These are phyloP conservation scores for Saccharomyces jurei DNA, from an alignment of 805 yeast species.

Conservation along the genomic window DNA sequence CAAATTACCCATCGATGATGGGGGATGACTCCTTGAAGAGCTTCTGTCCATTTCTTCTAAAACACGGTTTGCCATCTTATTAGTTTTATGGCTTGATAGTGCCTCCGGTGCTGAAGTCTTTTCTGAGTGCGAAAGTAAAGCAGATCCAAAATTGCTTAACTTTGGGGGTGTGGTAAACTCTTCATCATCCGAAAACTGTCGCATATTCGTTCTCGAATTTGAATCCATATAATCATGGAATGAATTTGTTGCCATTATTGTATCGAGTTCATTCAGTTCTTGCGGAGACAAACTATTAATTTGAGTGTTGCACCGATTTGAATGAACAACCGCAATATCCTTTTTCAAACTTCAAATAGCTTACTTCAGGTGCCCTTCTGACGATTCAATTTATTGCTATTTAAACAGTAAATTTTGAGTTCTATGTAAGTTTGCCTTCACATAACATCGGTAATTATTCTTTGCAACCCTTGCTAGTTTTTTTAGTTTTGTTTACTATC, in stretches of 20 bases:
- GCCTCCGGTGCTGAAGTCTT: neutral
- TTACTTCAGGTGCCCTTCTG: neutral
- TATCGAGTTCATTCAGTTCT: neutral
- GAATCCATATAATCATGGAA: neutral
- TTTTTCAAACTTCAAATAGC: neutral
- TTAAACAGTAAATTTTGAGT: neutral
- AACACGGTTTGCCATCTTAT: neutral
- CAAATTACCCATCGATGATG: neutral
- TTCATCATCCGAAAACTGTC: slow-evolving; percentile 20
- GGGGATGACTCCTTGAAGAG: neutral
- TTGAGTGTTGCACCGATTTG: neutral
- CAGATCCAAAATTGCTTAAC: slow-evolving; percentile 29
- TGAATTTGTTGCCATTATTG: neutral
- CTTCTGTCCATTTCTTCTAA: neutral
- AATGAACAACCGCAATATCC: neutral
- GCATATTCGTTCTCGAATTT: slow-evolving; percentile 1
- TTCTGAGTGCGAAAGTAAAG: slow-evolving; percentile 13
- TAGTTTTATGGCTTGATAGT: neutral
- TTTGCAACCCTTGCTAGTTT: neutral
- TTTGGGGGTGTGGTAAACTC: slow-evolving; percentile 23
- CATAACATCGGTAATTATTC: neutral
- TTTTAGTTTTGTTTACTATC: neutral
- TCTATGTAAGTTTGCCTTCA: neutral
- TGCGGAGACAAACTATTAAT: neutral
- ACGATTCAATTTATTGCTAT: neutral